Percentiles rank a stretch among this genome's conserved stretches.
Conservation (phyloP, 352 stramenopile species). For the Phytophthora ramorum region DNA sequence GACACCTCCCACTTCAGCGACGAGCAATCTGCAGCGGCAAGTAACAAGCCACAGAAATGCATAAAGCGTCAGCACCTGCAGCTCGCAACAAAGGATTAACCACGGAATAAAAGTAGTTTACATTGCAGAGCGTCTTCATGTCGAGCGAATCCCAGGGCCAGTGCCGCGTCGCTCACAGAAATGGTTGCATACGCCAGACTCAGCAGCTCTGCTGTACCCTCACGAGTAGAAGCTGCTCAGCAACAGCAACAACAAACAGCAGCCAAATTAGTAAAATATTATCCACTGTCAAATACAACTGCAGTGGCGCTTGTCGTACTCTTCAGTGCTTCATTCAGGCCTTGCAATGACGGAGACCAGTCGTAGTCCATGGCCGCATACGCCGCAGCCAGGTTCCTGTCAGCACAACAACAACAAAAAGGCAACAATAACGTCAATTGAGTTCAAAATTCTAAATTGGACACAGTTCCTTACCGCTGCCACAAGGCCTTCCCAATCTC, state of each 20-base stretch:
- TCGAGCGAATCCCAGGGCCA: constrained; percentile 61
- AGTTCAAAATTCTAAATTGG: background rate
- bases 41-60: constrained; percentile 3
- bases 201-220: constrained; percentile 56
- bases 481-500: constrained; percentile 73
- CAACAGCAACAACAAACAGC: constrained; percentile 1
- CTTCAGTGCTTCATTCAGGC: constrained; percentile 53
- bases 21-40: constrained; percentile 48
- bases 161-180: constrained; percentile 45
- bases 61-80: background rate
- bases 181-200: constrained; percentile 73
- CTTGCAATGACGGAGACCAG: constrained; percentile 50
- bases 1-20: constrained; percentile 59
- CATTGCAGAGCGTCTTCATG: constrained; percentile 52
- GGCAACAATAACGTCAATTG: background rate
- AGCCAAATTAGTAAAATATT: background rate
- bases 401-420: background rate
- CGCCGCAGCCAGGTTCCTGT: constrained; percentile 54
- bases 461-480: constrained; percentile 49
- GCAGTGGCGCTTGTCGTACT: constrained; percentile 34
- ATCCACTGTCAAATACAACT: background rate
- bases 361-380: constrained; percentile 64
- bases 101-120: constrained; percentile 30
- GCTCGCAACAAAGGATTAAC: background rate
- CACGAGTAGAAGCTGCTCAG: constrained; percentile 55